A percentile compares a stretch with the other conserved stretches of the same genome.
phyloP scores from a whole-genome alignment of 306 rosid genomes.

The Begonia peltatifolia region DNA sequence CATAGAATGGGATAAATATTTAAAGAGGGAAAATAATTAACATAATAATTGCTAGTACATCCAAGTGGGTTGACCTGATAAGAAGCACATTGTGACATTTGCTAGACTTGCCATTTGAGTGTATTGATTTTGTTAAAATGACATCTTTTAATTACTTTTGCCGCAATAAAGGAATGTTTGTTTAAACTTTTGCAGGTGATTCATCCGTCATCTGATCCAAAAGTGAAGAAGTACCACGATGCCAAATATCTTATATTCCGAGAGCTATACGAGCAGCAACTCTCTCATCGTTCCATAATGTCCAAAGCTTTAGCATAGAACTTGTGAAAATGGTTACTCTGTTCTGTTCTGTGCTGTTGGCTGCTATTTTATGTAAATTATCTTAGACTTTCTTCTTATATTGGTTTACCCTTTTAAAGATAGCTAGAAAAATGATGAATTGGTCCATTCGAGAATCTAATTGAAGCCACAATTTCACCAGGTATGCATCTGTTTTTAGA shows the following conservation, averaged over 20 bases:
- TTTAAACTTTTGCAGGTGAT: conserved; percentile 43
- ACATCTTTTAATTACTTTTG: too few species aligned
- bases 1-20: too few species aligned
- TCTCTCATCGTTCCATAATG: conserved; percentile 57
- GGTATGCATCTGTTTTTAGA: too few species aligned
- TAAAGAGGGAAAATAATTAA: too few species aligned
- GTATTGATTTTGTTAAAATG: too few species aligned
- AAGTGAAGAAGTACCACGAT: conserved; percentile 76
- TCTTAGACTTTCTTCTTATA: neutral
- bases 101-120: too few species aligned
- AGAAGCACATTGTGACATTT: too few species aligned
- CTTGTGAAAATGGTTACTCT: conserved; percentile 2
- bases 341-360: neutral
- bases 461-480: too few species aligned
- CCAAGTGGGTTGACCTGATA: too few species aligned
- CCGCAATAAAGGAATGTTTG: neutral
- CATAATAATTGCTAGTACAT: too few species aligned
- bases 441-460: neutral
- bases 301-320: conserved; percentile 56
- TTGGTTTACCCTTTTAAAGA: conserved; percentile 3
- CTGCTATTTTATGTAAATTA: neutral
- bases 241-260: conserved; percentile 68
- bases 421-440: neutral
- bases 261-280: conserved; percentile 70
- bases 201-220: conserved; percentile 69